phyloP scores from a whole-genome alignment of 1,139 yeast genomes.

The Yamadazyma siamensis region DNA sequence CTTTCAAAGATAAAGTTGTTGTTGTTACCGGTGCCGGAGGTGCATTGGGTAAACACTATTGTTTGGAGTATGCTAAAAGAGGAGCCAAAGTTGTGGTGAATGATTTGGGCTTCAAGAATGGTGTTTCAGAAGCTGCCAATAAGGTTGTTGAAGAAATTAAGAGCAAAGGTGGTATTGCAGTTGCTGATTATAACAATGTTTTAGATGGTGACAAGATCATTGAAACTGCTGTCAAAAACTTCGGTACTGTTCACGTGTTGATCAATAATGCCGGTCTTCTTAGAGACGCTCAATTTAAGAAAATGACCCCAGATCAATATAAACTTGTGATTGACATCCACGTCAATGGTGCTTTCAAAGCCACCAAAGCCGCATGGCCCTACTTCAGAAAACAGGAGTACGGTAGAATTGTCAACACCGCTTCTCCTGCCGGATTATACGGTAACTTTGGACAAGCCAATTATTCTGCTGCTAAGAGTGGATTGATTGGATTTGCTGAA shows the following conservation, averaged over 20 bases:
- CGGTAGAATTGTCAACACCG: slow-evolving; percentile 88
- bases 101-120: slow-evolving; percentile 76
- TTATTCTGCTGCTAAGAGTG: slow-evolving; percentile 92
- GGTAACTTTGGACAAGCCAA: slow-evolving; percentile 98
- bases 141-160: slow-evolving; percentile 82
- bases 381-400: slow-evolving; percentile 76
- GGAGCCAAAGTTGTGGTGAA: slow-evolving; percentile 94
- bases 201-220: slow-evolving; percentile 83
- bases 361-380: slow-evolving; percentile 93
- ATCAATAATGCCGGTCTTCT: slow-evolving; percentile 95
- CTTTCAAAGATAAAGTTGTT: slow-evolving; percentile 79
- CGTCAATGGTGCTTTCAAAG: slow-evolving; percentile 81
- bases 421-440: slow-evolving; percentile 94
- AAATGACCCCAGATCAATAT: slow-evolving; percentile 81
- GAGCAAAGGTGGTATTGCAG: slow-evolving; percentile 77
- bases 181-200: slow-evolving; percentile 92
- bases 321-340: slow-evolving; percentile 82
- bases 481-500: slow-evolving; percentile 86
- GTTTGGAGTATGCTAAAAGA: slow-evolving; percentile 79
- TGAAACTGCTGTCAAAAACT: slow-evolving; percentile 79
- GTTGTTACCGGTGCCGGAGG: slow-evolving; percentile 98
- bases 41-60: slow-evolving; percentile 88
- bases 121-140: slow-evolving; percentile 74
- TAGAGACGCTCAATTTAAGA: slow-evolving; percentile 72
- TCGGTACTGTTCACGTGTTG: slow-evolving; percentile 85